Evolutionary conservation across 1,139 yeast genomes (phyloP), one percentile per base, ranked within the genome.

Genomic region (Saccharomyces uvarum): DNA sequence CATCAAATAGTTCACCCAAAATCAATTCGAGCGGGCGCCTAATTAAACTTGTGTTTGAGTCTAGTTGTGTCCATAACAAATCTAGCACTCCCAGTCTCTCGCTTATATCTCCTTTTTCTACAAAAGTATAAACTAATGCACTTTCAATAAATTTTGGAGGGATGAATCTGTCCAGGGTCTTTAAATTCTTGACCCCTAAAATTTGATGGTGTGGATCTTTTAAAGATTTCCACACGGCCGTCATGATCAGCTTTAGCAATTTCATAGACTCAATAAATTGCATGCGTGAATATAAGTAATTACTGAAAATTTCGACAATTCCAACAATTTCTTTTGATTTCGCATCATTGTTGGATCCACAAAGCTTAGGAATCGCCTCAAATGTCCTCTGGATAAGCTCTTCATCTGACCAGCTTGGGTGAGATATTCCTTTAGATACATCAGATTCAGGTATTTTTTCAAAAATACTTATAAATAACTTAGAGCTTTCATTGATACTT

Each of bases 11-110:
- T 51, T 81, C 86, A 64, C 89, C 96, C 19, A 88, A 66, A 11
- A 88, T 72, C 4, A 88, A 65, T 57, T 84, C 82, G n/a, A 89
- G 69, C 0, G 96, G 93, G 55, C 85, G 75, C 11, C 77, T 73
- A 24, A 89, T 70, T 7, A 90, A 71, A 0, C 70, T 61, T 13
- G 71, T 68, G 48, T 66, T 65, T 9, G 76, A 77, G 56, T 71
- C 75, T 0, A 86, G 75, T 60, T 84, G 87, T 3, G 73, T 73
- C 91, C 93, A 86, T 16, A 86, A 65, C 2, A 78, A 73, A 51
- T 77, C 76, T 56, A 85, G 75, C 0, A 84, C 82, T 24, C 70
- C 68, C 1, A 82, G 66, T 58, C 81, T 72, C 11, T 73, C 71
- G 28, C 63, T 57, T 50, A 73, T 66, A 24, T 67, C 64, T 4